phyloP scores from a whole-genome alignment of 2,329 filamentous ascomycete species.

The Colletotrichum tanaceti region DNA sequence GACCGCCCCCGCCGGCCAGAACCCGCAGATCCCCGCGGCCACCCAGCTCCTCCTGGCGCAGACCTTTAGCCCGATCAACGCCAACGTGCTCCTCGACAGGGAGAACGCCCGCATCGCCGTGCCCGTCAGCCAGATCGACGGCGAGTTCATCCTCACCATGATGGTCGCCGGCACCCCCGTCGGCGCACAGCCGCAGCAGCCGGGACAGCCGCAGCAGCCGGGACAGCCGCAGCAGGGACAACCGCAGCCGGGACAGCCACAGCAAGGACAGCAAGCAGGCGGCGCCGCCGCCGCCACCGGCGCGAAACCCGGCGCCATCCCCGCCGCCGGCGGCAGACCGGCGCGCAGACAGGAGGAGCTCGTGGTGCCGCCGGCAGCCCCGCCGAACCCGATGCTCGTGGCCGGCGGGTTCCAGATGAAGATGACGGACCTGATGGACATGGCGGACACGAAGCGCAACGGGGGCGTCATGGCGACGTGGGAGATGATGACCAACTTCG shows the following conservation, averaged over 20 bases:
- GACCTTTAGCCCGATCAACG: slow-evolving; percentile 42
- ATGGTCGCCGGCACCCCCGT: slow-evolving; percentile 36
- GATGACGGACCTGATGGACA: slow-evolving; percentile 34
- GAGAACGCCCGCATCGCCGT: slow-evolving; percentile 42
- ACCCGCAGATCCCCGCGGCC: slow-evolving; percentile 39
- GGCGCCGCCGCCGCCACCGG: slow-evolving; percentile 32
- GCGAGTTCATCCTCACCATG: slow-evolving; percentile 44
- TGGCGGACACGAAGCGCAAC: slow-evolving; percentile 28
- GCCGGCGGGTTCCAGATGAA: slow-evolving; percentile 31
- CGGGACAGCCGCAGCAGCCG: slow-evolving; percentile 16
- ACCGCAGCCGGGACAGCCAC: too few relatives aligned
- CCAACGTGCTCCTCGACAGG: slow-evolving; percentile 40
- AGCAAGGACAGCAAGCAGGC: too few relatives aligned
- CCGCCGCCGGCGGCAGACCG: not conserved
- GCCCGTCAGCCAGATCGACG: slow-evolving; percentile 42
- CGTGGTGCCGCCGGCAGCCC: not conserved
- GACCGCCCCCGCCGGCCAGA: slow-evolving; percentile 12
- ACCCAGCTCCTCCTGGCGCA: slow-evolving; percentile 42
- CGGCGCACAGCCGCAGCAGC: slow-evolving; percentile 35
- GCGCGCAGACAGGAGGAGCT: slow-evolving; percentile 13
- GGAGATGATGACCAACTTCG: slow-evolving; percentile 34
- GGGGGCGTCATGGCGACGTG: slow-evolving; percentile 32
- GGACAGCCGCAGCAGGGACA: slow-evolving; percentile 2
- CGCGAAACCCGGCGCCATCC: slow-evolving; percentile 24
- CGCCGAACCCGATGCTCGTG: not conserved